A percentile compares a stretch with the other conserved stretches of the same genome.
These are phyloP conservation scores for Syzygium jambos DNA, from an alignment of 345 rosid species.

Conservation along the genomic window DNA sequence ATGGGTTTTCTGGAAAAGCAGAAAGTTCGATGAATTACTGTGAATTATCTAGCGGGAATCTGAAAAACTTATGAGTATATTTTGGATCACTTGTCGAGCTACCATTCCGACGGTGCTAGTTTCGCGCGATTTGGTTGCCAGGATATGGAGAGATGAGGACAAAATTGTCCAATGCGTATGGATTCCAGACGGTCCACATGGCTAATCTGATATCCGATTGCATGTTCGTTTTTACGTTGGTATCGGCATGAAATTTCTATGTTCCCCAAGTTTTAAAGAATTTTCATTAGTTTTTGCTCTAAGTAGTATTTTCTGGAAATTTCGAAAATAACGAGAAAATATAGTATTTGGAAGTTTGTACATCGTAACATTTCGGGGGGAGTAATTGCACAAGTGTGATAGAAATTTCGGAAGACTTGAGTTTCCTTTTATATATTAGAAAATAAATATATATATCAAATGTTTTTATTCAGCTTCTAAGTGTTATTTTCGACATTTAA, in stretches of 20 bases:
- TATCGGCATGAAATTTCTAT: background rate
- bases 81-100: background rate
- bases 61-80: background rate
- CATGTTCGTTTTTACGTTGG: too few species aligned
- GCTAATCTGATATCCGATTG: too few species aligned
- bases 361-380: background rate
- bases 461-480: background rate
- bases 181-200: too few species aligned
- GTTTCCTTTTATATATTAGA: background rate
- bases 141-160: background rate
- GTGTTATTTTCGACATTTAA: background rate
- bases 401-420: background rate
- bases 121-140: background rate
- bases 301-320: background rate
- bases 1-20: background rate
- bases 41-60: background rate
- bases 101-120: background rate
- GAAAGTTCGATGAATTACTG: background rate
- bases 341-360: background rate
- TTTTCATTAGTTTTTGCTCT: background rate
- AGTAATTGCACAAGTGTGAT: background rate
- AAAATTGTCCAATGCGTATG: background rate
- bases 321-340: fast-evolving
- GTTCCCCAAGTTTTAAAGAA: background rate
- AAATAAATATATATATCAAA: background rate